phyloP scores from a whole-genome alignment of 176 grass and related monocot genomes.

The Ensete ventricosum region DNA sequence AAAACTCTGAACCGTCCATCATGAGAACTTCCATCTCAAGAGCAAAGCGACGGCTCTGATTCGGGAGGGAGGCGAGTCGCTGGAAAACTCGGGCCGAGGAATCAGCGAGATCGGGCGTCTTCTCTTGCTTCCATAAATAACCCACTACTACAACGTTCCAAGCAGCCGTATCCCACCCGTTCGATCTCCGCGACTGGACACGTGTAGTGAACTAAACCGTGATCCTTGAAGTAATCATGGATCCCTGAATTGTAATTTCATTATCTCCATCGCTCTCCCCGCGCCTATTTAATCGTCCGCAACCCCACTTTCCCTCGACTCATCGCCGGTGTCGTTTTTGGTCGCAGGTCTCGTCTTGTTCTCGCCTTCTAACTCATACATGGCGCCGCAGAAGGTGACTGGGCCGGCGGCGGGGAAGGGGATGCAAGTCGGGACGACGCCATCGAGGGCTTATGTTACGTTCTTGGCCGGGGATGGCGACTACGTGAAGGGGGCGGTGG shows the following conservation, averaged over 20 bases:
- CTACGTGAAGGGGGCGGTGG: slow-evolving; percentile 69
- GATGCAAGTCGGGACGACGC: not conserved
- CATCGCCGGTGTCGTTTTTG: too few relatives aligned
- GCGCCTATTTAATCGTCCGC: not conserved
- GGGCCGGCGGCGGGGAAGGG: not conserved
- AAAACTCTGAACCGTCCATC: too few relatives aligned
- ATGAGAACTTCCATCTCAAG: not conserved
- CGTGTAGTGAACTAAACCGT: not conserved
- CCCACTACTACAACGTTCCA: not conserved
- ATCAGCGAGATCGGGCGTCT: not conserved
- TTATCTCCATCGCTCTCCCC: not conserved
- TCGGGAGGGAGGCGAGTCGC: not conserved
- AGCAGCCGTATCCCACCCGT: not conserved
- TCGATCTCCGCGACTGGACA: not conserved
- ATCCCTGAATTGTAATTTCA: too few relatives aligned
- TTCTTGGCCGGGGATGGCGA: slow-evolving; percentile 73
- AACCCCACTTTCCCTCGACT: too few relatives aligned
- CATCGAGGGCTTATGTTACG: slow-evolving; percentile 47
- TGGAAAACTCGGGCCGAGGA: not conserved
- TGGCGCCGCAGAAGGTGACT: not conserved
- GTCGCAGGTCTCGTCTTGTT: too few relatives aligned
- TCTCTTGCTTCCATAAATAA: not conserved
- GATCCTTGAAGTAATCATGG: not conserved
- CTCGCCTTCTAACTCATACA: not conserved
- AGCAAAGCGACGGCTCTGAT: not conserved